Percentiles rank a stretch among this genome's conserved stretches.
Conservation (phyloP, 2,329 filamentous ascomycete genomes). For the Claviceps cyperi region DNA sequence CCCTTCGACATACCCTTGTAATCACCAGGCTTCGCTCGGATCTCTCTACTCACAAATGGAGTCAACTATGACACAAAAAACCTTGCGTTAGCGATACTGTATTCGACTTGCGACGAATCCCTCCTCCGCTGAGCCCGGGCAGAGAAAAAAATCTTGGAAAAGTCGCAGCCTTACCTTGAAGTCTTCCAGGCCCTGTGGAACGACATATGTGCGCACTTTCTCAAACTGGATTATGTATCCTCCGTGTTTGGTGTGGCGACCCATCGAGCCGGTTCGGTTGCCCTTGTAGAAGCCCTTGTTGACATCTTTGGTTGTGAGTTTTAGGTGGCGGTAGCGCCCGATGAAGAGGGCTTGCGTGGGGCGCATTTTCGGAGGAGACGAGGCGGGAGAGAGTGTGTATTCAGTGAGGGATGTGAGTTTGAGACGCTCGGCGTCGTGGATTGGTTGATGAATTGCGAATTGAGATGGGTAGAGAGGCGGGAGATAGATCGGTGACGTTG, state of each 20-base stretch:
- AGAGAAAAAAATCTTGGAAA: no score
- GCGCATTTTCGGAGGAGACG: conserved; percentile 33
- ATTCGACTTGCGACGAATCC: no score
- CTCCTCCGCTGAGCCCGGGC: no score
- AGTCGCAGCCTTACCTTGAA: conserved; percentile 46
- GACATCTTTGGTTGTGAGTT: conserved; percentile 83
- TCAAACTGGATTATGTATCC: conserved; percentile 71
- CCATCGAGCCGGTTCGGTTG: conserved; percentile 77
- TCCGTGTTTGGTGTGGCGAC: conserved; percentile 68
- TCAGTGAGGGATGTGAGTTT: no score
- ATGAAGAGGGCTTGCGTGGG: conserved; percentile 53
- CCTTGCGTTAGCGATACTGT: conserved; percentile 7
- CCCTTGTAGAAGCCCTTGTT: conserved; percentile 96
- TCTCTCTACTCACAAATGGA: conserved; percentile 56
- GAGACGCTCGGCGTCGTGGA: no score
- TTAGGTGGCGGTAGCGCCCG: conserved; percentile 56
- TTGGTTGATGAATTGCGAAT: no score
- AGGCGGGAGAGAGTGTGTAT: no score
- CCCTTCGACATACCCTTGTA: conserved; percentile 39
- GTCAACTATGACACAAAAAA: conserved; percentile 50
- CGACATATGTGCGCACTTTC: conserved; percentile 84
- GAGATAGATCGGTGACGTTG: not conserved
- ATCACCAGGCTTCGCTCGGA: conserved; percentile 37
- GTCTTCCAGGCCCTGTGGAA: conserved; percentile 48
- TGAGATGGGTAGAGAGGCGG: not conserved